Base-by-base conservation (phyloP, 495 filamentous ascomycete species). In the Bacidia gigantensis region DNA sequence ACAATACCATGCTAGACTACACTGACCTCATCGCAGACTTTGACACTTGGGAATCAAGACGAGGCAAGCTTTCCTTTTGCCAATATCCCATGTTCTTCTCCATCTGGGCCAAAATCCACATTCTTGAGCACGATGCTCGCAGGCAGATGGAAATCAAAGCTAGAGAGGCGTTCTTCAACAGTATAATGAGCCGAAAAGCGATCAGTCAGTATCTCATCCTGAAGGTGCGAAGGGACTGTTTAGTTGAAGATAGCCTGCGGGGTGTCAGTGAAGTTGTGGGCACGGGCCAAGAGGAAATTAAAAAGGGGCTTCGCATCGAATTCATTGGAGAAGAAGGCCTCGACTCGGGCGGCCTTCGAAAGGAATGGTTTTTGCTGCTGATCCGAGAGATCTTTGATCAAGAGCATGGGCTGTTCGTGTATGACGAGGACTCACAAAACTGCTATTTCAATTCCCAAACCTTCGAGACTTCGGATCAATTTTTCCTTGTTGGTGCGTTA, bases 381-480 rank as follows among this genome's bases (percentile, higher is more conserved):
- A 86, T 94, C 17, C 74, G 90, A 53, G 89, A 97, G 60, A 78
- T 97, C 23, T 95, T 95, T 65, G 88, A 94, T 60, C 88, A 87
- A 12, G 80, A 88, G 58, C 83, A 95, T 66, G 88, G 88, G 0
- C 78, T 95, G 60, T 95, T 95, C 63, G 69, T 84, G 17, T 97
- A 95, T 67, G 90, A 95, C 56, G 87, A 95, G n/a, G 89, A 97
- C 57, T 94, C 89, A 3, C 75, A 79, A 32, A 88, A 86, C 60
- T 95, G 89, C 65, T 97, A 97, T 65, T 97, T 97, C 72, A 97
- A 95, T 62, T 86, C 89, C 1, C 77, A 82, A 60, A 86, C 85
- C 40, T 86, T 95, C 58, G 89, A 97, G 64, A 89, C 87, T 0
- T 90, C 90, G 7, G 87, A 95, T 61, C 89, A 95, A 56, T 97